Conservation (phyloP, 2,329 filamentous ascomycete species). For the Pseudogymnoascus sp. region DNA sequence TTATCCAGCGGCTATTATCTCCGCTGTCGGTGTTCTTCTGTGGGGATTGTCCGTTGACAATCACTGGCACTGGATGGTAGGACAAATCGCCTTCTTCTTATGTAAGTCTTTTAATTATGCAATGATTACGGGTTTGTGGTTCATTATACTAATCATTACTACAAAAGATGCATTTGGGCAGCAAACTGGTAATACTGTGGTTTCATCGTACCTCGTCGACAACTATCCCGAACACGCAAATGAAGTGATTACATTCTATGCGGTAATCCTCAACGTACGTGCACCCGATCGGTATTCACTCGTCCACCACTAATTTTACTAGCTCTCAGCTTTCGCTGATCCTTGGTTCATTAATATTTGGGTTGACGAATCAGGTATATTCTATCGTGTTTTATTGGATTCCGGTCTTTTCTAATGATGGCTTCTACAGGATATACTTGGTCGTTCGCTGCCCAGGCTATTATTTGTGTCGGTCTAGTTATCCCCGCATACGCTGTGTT, state of each 20-base stretch:
- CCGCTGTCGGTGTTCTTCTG: conserved; percentile 42
- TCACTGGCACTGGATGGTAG: conserved; percentile 49
- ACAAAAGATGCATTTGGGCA: conserved; percentile 44
- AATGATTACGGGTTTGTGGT: neutral
- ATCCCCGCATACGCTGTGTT: conserved; percentile 21
- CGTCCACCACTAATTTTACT: conserved; percentile 19
- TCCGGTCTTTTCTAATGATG: neutral
- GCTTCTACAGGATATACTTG: conserved; percentile 20
- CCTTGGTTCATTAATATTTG: conserved; percentile 27
- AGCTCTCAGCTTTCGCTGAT: conserved; percentile 17
- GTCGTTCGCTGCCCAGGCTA: conserved; percentile 27
- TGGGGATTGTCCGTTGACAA: conserved; percentile 50
- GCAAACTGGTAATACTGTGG: conserved; percentile 49
- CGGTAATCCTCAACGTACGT: conserved; percentile 45
- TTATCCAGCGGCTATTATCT: conserved; percentile 45
- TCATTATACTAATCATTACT: conserved; percentile 7
- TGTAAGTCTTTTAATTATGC: conserved; percentile 32
- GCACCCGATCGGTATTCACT: conserved; percentile 30
- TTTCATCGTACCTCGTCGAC: conserved; percentile 48
- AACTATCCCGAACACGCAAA: conserved; percentile 49
- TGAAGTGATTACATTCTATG: conserved; percentile 47
- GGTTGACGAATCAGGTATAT: conserved; percentile 18
- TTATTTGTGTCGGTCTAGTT: conserved; percentile 24
- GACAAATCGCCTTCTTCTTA: conserved; percentile 48
- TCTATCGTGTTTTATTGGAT: neutral